Conservation (phyloP, 225 moss, liverwort and hornwort genomes). For the Marchantia paleacea region DNA sequence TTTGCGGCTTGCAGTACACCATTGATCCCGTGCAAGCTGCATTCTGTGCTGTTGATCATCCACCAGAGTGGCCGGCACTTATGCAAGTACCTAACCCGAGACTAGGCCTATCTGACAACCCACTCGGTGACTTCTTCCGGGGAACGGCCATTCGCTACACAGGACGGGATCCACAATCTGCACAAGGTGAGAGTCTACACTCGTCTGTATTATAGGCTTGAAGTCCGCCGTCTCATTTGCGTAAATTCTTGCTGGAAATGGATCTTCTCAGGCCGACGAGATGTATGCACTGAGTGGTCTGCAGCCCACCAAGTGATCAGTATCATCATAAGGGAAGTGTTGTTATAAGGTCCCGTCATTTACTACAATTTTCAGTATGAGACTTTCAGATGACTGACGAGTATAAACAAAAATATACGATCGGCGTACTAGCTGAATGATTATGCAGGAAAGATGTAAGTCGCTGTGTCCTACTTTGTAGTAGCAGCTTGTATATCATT, state of each 20-base stretch:
- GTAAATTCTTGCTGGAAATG: background rate
- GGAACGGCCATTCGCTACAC: constrained; percentile 59
- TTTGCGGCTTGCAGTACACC: constrained; percentile 58
- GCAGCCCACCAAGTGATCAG: too few species aligned
- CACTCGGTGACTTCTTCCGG: constrained; percentile 10
- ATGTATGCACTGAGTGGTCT: background rate
- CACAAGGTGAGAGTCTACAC: background rate
- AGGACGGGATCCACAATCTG: constrained; percentile 15
- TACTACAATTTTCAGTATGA: too few species aligned
- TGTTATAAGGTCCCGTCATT: too few species aligned
- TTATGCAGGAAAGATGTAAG: too few species aligned
- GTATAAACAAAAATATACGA: too few species aligned
- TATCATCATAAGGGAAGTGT: too few species aligned
- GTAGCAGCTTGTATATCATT: background rate
- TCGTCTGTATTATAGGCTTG: background rate
- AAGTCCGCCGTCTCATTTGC: background rate
- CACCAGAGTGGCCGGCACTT: constrained; percentile 64
- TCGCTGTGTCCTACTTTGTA: too few species aligned
- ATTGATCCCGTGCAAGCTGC: constrained; percentile 33
- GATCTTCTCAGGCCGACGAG: background rate
- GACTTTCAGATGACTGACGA: too few species aligned
- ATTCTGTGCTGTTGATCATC: constrained; percentile 48
- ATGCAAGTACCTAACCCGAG: constrained; percentile 56
- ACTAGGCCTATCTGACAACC: constrained; percentile 24
- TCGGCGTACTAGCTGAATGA: too few species aligned